These are phyloP conservation scores for Bruguiera parviflora DNA, from an alignment of 345 rosid species.

Conservation along the genomic window DNA sequence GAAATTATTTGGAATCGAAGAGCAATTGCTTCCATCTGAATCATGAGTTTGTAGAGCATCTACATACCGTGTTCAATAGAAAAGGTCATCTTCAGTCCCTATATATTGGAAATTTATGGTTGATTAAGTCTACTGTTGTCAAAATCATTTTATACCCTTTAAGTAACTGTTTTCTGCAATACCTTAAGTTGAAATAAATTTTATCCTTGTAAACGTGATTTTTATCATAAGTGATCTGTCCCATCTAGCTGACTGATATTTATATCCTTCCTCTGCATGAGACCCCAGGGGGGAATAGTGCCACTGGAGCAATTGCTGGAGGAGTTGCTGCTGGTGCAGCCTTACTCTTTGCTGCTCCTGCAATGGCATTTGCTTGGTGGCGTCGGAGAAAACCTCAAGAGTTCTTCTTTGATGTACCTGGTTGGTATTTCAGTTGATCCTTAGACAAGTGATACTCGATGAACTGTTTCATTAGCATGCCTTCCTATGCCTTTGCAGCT, in stretches of 20 bases:
- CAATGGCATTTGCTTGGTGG: conserved; percentile 97
- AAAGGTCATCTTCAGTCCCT: too few relatives aligned
- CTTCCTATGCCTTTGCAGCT: conserved; percentile 44
- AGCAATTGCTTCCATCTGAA: too few relatives aligned
- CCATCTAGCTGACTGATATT: conserved; percentile 1
- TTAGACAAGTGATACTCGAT: neutral
- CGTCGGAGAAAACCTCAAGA: conserved; percentile 88
- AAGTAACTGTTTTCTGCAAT: neutral
- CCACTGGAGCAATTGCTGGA: conserved; percentile 96
- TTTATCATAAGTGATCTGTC: neutral
- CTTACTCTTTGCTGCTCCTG: conserved; percentile 93
- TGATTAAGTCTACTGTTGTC: too few relatives aligned
- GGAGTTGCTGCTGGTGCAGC: conserved; percentile 99
- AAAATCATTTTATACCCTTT: too few relatives aligned
- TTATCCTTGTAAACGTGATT: neutral
- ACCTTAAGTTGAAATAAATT: conserved; percentile 3
- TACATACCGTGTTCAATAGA: too few relatives aligned
- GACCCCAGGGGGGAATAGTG: conserved; percentile 66
- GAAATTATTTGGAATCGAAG: too few relatives aligned
- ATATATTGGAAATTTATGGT: too few relatives aligned
- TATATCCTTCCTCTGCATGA: conserved; percentile 2
- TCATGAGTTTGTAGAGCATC: too few relatives aligned
- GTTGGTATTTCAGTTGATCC: conserved; percentile 38
- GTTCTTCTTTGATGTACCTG: conserved; percentile 92
- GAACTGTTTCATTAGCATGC: neutral